These are phyloP conservation scores for Globisporangium apiculatum DNA, from an alignment of 352 stramenopile species.

Conservation along the genomic window DNA sequence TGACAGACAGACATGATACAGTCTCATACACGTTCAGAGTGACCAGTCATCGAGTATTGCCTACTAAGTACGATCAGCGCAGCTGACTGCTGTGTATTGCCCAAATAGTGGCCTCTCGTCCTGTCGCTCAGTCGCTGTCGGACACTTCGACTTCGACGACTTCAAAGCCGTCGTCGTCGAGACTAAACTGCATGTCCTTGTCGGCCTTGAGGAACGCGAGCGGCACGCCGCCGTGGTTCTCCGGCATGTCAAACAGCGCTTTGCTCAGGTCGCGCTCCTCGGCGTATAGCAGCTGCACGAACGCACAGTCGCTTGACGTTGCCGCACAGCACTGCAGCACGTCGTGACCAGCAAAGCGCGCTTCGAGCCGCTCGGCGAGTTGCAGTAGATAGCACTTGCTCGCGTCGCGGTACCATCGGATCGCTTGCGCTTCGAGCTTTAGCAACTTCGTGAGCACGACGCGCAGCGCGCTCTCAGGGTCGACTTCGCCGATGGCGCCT, in stretches of 20 bases:
- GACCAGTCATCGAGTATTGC: background rate
- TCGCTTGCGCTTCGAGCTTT: constrained; percentile 57
- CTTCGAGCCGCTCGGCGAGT: constrained; percentile 47
- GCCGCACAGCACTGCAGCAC: constrained; percentile 38
- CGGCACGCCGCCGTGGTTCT: constrained; percentile 68
- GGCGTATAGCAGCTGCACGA: constrained; percentile 39
- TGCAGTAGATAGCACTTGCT: constrained; percentile 64
- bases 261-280: constrained; percentile 42
- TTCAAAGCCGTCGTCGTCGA: constrained; percentile 82
- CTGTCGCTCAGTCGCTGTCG: background rate
- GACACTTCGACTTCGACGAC: constrained; percentile 31
- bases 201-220: constrained; percentile 61
- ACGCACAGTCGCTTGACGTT: constrained; percentile 20
- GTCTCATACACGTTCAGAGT: background rate
- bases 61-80: background rate
- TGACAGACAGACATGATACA: background rate
- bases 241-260: constrained; percentile 62
- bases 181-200: constrained; percentile 62
- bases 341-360: constrained; percentile 30
- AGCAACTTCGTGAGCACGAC: constrained; percentile 51
- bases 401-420: constrained; percentile 64
- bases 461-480: constrained; percentile 35
- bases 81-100: too few relatives aligned
- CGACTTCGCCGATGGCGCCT: constrained; percentile 38
- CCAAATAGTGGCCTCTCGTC: background rate